Conservation (phyloP, 148 eudicot genomes). For the Pharnaceum exiguum region DNA sequence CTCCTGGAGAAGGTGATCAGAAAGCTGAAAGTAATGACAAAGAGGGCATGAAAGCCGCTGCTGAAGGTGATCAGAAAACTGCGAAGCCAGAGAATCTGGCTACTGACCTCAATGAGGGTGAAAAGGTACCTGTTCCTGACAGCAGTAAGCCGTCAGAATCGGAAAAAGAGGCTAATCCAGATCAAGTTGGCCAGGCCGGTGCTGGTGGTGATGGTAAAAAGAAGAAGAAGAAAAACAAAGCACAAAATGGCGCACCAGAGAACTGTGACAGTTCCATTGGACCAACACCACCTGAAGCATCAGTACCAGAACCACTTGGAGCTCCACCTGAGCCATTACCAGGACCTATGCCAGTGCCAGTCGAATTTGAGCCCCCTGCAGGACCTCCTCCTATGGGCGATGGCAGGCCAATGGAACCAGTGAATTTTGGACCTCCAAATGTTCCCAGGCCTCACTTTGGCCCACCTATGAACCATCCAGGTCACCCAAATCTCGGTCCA, state of each 20-base stretch:
- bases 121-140: neutral
- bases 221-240: constrained; percentile 29
- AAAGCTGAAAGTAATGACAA: neutral
- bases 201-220: constrained; percentile 12
- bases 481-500: neutral
- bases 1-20: neutral
- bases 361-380: neutral
- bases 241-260: constrained; percentile 2
- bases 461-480: neutral
- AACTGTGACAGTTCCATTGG: neutral
- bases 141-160: neutral
- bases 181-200: neutral
- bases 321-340: neutral
- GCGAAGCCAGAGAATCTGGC: constrained; percentile 12
- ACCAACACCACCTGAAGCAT: neutral
- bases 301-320: neutral
- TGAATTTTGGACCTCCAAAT: neutral
- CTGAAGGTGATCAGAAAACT: constrained; percentile 6
- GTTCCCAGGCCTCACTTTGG: neutral
- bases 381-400: constrained; percentile 5
- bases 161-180: neutral
- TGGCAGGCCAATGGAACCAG: constrained; percentile 9
- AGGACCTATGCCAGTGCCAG: neutral
- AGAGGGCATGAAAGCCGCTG: neutral
- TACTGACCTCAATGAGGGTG: neutral